Evolutionary conservation across 371 early-diverging fungal species (phyloP).

Genomic region (Apophysomyces trapeziformis): DNA sequence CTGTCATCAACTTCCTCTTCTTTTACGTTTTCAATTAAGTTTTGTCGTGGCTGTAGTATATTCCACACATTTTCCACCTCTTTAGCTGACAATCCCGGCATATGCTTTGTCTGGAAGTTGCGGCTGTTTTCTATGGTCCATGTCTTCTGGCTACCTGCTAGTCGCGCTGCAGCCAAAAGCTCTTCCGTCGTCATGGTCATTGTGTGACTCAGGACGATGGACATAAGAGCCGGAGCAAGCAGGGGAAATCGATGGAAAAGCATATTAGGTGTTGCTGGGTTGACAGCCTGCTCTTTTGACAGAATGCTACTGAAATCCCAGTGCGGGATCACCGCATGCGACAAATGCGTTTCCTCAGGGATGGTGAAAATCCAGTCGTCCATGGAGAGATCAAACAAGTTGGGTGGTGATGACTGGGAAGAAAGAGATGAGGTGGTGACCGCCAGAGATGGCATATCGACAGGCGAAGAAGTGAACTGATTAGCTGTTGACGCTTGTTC

Average conservation of each 20-base stretch:
- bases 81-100: background rate
- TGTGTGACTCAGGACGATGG: conserved; percentile 32
- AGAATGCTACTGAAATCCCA: conserved; percentile 40
- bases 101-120: background rate
- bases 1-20: background rate
- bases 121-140: background rate
- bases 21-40: background rate
- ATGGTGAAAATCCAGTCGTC: conserved; percentile 9
- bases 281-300: conserved; percentile 23
- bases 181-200: conserved; percentile 49
- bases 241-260: conserved; percentile 37
- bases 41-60: background rate
- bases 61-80: conserved; percentile 1
- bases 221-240: conserved; percentile 29
- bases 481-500: conserved; percentile 14
- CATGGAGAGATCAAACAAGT: conserved; percentile 13
- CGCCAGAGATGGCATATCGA: conserved; percentile 19
- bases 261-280: conserved; percentile 4
- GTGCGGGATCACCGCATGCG: conserved; percentile 47
- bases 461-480: conserved; percentile 16
- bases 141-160: conserved; percentile 9
- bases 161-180: conserved; percentile 30
- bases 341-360: conserved; percentile 31
- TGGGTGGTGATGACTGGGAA: conserved; percentile 32
- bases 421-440: conserved; percentile 30